Evolutionary conservation across 257 asterid genomes (phyloP), one percentile per base, ranked within the genome.

Genomic region (Datura wrightii): DNA sequence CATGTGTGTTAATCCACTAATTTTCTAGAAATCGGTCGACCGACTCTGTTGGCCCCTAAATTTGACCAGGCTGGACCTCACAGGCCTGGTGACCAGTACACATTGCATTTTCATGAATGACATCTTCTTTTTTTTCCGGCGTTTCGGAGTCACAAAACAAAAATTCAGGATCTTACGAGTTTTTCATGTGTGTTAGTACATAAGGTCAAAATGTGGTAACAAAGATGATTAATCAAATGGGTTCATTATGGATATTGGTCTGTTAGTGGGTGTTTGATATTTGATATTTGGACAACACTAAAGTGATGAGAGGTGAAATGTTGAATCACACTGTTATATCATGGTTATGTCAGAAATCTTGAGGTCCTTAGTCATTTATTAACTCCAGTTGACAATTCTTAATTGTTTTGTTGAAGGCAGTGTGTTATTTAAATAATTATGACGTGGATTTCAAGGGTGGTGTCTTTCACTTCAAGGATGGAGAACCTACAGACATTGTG

Each of bases 391-490:
- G 71, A 89, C 80, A n/a, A 48, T 69, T 80, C 58, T 88, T 76
- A 80, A 36, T 31, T 82, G 80, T 79, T 82, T 48, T 86, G 88
- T 86, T 89, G 86, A 89, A 94, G 98, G 97, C 91, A 84, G 98
- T 96, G 78, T 96, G 98, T 87, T 96, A 96, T 88, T 88, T 96
- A 89, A 94, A 92, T 87, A 92, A 87, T 84, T 89, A 90, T 54
- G 89, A 85, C 42, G 92, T 78, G 81, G 97, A 92, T 83, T 96
- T 96, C 88, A 84, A 66, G 65, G 99, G 98, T 54, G 99, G 99
- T 46, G 83, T 96, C 53, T 96, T 96, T 91, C 97, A 92, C 87
- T 96, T 96, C 92, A 92, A 90, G 90, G 95, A 94, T 80, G 99
- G 98, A 67, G 97, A 92, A 85, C 97, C 98, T 60, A 88, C 96